Evolutionary conservation across 2,329 filamentous ascomycete species (phyloP), one percentile per base, ranked within the genome.

Genomic region (Phaeosphaeria sp.): DNA sequence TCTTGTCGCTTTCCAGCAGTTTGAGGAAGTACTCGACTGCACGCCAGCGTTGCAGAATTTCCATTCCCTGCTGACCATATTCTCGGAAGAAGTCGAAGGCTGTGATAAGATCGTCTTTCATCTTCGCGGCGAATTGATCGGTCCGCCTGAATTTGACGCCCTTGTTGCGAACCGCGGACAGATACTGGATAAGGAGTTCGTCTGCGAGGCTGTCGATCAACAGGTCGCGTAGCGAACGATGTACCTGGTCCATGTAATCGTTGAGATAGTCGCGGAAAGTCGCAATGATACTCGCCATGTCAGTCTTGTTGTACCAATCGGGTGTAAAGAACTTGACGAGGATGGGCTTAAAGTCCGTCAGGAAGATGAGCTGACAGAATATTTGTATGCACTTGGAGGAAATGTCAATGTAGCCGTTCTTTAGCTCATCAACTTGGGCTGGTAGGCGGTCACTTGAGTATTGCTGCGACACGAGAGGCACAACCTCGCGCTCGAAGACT

Each of bases 211-310:
- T 94, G 78, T 97, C 93, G 72, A 96, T 88, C 65, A 99, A 89
- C 68, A 98, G 93, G 74, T 97, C 94, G 55, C 91, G 87, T 6
- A 98, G 86, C 3, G 91, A 93, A 65, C 92, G 90, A 79, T 97
- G 92, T 27, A 97, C 85, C 20, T 96, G 90, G 51, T 87, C 83
- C 58, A 88, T 86, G 81, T 97, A 97, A 79, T 99, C 94, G 71
- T 85, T 81, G 67, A 98, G 86, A 79, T 99, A 99, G 79, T 98
- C 95, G 67, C 96, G 92, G 74, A 99, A 94, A 0, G 95, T 99
- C 24, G 90, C 92, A 47, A 93, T 90, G 82, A 99, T 97, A 68
- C 94, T 92, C 71, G 93, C 93, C 87, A 99, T 94, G 55, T 91
- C 89, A 42, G 90, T 92, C 70, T 88, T 87, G 43, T 85, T 81